Conservation (phyloP, 2,329 filamentous ascomycete species). For the Hypoxylon rubiginosum region DNA sequence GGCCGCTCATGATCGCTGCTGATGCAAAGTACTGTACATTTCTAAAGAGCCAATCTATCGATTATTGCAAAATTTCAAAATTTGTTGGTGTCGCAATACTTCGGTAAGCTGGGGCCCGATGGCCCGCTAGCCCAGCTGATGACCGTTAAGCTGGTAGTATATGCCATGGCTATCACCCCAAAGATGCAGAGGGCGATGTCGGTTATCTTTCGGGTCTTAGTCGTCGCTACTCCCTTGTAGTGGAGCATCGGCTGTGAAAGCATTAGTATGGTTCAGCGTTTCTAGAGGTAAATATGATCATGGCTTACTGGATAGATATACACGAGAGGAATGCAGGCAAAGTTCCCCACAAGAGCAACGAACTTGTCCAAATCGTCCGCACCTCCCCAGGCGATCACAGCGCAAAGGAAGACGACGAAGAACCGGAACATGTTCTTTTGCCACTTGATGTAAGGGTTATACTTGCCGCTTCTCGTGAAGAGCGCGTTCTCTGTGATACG, state of each 20-base stretch:
- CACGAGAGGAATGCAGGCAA: constrained; percentile 96
- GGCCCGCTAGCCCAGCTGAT: constrained; percentile 82
- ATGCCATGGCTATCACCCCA: constrained; percentile 88
- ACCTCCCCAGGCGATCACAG: constrained; percentile 89
- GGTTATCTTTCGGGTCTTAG: constrained; percentile 73
- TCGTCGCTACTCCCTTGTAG: constrained; percentile 82
- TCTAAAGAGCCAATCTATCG: constrained; percentile 16
- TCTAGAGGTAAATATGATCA: neutral
- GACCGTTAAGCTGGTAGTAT: constrained; percentile 89
- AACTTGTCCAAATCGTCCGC: constrained; percentile 97
- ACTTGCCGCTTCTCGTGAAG: constrained; percentile 95
- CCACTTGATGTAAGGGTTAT: constrained; percentile 99
- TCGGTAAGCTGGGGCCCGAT: constrained; percentile 59
- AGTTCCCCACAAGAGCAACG: constrained; percentile 94
- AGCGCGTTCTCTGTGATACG: constrained; percentile 95
- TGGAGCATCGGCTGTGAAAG: constrained; percentile 85
- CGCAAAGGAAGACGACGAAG: constrained; percentile 88
- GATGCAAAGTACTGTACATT: constrained; percentile 48
- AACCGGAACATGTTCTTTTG: constrained; percentile 99
- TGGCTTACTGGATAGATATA: constrained; percentile 94
- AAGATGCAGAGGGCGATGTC: constrained; percentile 86
- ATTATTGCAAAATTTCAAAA: constrained; percentile 29
- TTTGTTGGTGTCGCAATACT: constrained; percentile 66
- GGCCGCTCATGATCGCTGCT: constrained; percentile 31
- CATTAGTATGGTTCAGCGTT: constrained; percentile 49